These are phyloP conservation scores for Fagopyrum tataricum DNA, from an alignment of 148 eudicot species.

Conservation along the genomic window DNA sequence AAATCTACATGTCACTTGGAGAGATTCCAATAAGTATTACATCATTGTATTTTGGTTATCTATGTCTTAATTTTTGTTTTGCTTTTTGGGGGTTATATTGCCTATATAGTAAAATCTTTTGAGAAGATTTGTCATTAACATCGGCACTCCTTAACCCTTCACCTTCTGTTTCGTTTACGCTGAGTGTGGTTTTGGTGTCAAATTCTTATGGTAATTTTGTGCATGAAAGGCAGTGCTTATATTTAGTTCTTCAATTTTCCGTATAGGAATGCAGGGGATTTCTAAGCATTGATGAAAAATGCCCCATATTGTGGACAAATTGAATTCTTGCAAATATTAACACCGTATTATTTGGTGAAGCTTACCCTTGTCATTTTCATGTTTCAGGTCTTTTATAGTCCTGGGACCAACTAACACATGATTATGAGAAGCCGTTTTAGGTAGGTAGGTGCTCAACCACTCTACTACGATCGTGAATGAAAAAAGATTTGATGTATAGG, in stretches of 20 bases:
- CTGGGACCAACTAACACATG: slow-evolving; percentile 88
- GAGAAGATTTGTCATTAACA: neutral
- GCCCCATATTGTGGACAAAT: neutral
- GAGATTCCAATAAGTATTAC: slow-evolving; percentile 94
- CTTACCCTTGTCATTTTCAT: neutral
- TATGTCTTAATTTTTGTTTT: slow-evolving; percentile 32
- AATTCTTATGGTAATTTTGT: neutral
- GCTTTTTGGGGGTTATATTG: slow-evolving; percentile 11
- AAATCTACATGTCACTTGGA: slow-evolving; percentile 84
- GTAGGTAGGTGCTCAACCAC: slow-evolving; percentile 9
- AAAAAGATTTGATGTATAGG: neutral
- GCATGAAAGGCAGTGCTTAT: neutral
- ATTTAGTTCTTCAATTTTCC: neutral
- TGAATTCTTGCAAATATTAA: neutral
- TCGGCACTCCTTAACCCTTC: neutral
- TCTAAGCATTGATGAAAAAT: too few species aligned
- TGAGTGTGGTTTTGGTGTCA: neutral
- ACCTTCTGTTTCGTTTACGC: neutral
- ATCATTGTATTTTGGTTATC: slow-evolving; percentile 27
- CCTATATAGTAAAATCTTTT: slow-evolving; percentile 5
- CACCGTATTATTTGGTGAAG: neutral
- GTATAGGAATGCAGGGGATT: neutral
- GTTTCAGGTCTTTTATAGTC: slow-evolving; percentile 53
- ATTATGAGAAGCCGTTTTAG: slow-evolving; percentile 59
- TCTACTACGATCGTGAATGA: neutral